These are phyloP conservation scores for Phlyctochytrium arcticum DNA, from an alignment of 192 early-diverging fungal genomes.

Conservation along the genomic window DNA sequence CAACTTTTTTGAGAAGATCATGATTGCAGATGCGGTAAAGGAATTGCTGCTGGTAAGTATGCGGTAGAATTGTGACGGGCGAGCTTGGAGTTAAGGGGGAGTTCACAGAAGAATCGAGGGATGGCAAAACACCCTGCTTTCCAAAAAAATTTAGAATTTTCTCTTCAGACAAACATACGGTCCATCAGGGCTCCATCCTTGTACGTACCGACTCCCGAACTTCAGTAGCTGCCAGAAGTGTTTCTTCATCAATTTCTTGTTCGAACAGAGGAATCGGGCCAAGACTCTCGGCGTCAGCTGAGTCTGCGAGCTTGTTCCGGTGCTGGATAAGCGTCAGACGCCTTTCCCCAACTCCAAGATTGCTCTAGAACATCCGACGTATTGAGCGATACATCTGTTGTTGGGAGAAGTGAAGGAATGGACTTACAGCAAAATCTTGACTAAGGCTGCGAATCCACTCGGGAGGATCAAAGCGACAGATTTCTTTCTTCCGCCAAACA, in stretches of 20 bases:
- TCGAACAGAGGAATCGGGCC: constrained; percentile 38
- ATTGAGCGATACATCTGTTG: background rate
- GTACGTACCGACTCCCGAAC: too few relatives aligned
- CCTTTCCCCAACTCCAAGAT: background rate
- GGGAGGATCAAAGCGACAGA: constrained; percentile 43
- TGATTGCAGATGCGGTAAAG: constrained; percentile 48
- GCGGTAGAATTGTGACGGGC: background rate
- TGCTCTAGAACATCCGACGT: background rate
- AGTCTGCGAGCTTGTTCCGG: constrained; percentile 1
- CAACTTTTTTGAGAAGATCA: constrained; percentile 39
- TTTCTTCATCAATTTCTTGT: constrained; percentile 30
- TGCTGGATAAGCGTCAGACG: background rate
- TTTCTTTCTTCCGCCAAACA: too few relatives aligned
- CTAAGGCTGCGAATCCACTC: constrained; percentile 25
- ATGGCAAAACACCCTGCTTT: too few relatives aligned
- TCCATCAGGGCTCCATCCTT: too few relatives aligned
- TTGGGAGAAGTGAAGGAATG: background rate
- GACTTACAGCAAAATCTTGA: constrained; percentile 38
- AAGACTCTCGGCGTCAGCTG: background rate
- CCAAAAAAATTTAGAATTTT: too few relatives aligned
- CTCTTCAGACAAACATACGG: too few relatives aligned
- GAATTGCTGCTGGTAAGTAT: constrained; percentile 9
- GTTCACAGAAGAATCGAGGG: background rate
- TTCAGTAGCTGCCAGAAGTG: constrained; percentile 7
- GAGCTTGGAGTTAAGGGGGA: background rate